Evolutionary conservation across 1,284 basidiomycete genomes (phyloP).

Genomic region (Trichosporon ovoides): DNA sequence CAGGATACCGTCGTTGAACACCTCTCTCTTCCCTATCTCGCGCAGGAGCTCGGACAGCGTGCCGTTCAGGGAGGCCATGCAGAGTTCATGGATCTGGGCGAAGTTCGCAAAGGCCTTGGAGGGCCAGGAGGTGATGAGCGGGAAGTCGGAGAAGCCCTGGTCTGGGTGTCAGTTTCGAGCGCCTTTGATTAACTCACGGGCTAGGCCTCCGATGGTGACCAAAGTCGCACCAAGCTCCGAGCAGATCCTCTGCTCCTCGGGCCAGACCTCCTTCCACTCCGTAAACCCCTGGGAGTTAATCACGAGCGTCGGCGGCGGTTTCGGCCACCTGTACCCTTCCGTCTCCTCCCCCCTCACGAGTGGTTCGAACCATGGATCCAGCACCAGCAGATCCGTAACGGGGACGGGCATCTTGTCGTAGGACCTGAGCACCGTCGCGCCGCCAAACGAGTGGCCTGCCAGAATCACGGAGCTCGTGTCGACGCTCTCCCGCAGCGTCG

Average conservation of each 20-base stretch:
- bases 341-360: conserved; percentile 38
- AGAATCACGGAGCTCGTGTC: conserved; percentile 53
- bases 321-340: conserved; percentile 52
- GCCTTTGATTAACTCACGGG: conserved; percentile 31
- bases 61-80: conserved; percentile 27
- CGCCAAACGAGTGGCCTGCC: conserved; percentile 71
- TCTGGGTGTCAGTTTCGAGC: conserved; percentile 25
- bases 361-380: conserved; percentile 76
- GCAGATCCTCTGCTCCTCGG: conserved; percentile 54
- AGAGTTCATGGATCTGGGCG: conserved; percentile 33
- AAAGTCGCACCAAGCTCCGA: conserved; percentile 35
- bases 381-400: conserved; percentile 55
- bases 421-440: conserved; percentile 55
- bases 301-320: conserved; percentile 53
- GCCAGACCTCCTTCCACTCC: conserved; percentile 65
- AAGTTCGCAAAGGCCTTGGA: conserved; percentile 22
- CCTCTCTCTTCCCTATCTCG: conserved; percentile 27
- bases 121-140: conserved; percentile 24
- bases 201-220: conserved; percentile 34
- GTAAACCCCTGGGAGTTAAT: conserved; percentile 71
- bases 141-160: conserved; percentile 45
- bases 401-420: conserved; percentile 51
- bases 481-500: conserved; percentile 51
- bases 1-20: conserved; percentile 2
- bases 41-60: conserved; percentile 15